A percentile compares a stretch with the other conserved stretches of the same genome.
Conservation (phyloP, 2,329 filamentous ascomycete genomes). For the Scortechinia acanthostroma region DNA sequence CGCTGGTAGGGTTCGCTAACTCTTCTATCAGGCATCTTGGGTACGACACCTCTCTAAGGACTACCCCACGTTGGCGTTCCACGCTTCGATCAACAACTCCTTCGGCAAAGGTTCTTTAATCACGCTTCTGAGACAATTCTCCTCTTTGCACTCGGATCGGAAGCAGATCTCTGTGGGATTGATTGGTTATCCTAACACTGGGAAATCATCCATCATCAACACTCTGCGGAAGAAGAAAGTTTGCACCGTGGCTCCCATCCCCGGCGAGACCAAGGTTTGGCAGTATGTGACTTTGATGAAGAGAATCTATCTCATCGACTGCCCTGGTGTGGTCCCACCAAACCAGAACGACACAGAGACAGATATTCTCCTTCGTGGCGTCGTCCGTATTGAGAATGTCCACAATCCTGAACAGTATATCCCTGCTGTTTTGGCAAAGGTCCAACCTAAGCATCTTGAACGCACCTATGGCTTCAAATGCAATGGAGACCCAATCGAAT, state of each 20-base stretch:
- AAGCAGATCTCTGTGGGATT: slow-evolving; percentile 93
- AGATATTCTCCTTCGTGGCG: slow-evolving; percentile 82
- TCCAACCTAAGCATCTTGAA: slow-evolving; percentile 82
- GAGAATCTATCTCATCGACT: slow-evolving; percentile 90
- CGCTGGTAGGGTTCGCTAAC: slow-evolving; percentile 13
- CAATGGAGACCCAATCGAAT: slow-evolving; percentile 71
- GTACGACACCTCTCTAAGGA: slow-evolving; percentile 82
- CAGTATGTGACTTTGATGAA: slow-evolving; percentile 96
- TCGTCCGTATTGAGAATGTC: slow-evolving; percentile 91
- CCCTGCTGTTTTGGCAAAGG: slow-evolving; percentile 69
- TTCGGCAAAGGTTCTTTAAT: slow-evolving; percentile 96
- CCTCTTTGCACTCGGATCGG: slow-evolving; percentile 76
- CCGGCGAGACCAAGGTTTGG: slow-evolving; percentile 96
- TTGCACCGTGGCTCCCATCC: slow-evolving; percentile 86
- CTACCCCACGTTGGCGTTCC: slow-evolving; percentile 88
- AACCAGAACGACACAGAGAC: slow-evolving; percentile 76
- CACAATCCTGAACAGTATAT: slow-evolving; percentile 96
- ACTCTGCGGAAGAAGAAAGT: slow-evolving; percentile 91
- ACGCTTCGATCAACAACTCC: slow-evolving; percentile 87
- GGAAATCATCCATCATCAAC: slow-evolving; percentile 96
- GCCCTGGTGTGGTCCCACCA: slow-evolving; percentile 89
- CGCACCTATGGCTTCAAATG: slow-evolving; percentile 84
- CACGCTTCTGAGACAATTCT: slow-evolving; percentile 85
- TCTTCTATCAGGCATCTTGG: slow-evolving; percentile 71
- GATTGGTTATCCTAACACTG: slow-evolving; percentile 82